Percentiles rank a stretch among this genome's conserved stretches.
phyloP scores from a whole-genome alignment of 2,329 filamentous ascomycete genomes.

The Ophiostoma montium region DNA sequence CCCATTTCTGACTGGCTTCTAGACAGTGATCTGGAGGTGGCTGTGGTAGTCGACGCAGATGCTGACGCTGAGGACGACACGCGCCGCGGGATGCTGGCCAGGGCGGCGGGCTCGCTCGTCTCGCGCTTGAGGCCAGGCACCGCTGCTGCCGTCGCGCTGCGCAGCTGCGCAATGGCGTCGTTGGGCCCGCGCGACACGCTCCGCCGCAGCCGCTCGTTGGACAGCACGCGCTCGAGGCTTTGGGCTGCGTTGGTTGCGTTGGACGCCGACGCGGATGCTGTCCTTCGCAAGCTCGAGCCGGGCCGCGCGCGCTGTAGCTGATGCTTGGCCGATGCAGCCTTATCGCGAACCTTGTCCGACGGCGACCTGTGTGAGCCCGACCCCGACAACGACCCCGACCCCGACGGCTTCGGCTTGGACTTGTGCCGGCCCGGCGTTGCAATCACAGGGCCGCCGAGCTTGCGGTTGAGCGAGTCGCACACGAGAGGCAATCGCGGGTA shows the following conservation, averaged over 20 bases:
- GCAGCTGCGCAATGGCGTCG: constrained; percentile 47
- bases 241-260: too few species aligned
- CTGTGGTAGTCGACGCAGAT: too few species aligned
- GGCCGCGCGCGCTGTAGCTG: not conserved
- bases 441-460: constrained; percentile 58
- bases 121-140: constrained; percentile 54
- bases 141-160: constrained; percentile 51
- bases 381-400: not conserved
- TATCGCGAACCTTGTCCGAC: constrained; percentile 2
- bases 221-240: constrained; percentile 49
- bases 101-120: constrained; percentile 37
- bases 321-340: constrained; percentile 12
- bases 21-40: too few species aligned
- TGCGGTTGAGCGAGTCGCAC: constrained; percentile 57
- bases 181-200: constrained; percentile 43
- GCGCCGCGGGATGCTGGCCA: constrained; percentile 31
- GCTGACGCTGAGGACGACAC: constrained; percentile 12
- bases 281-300: not conserved
- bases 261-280: constrained; percentile 30
- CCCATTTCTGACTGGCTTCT: constrained; percentile 19
- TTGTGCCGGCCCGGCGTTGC: constrained; percentile 36
- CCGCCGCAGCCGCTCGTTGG: constrained; percentile 41
- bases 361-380: constrained; percentile 19
- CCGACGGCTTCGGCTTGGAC: constrained; percentile 1
- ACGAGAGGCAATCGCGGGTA: constrained; percentile 59